Percentiles rank a stretch among this genome's conserved stretches.
These are phyloP conservation scores for Tricholoma sp. DNA, from an alignment of 768 basidiomycete genomes.

Conservation along the genomic window DNA sequence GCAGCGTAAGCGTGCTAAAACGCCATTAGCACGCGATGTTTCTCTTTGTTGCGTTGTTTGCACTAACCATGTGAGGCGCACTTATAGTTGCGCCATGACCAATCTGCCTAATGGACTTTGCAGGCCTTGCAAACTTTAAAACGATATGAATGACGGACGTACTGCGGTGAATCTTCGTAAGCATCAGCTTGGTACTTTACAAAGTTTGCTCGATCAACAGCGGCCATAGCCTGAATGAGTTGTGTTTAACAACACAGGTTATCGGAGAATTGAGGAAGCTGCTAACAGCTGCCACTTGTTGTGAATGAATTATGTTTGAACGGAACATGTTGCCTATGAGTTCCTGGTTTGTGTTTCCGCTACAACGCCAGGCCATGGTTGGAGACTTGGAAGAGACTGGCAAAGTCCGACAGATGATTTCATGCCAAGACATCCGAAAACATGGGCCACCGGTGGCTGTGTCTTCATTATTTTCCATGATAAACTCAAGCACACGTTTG, in stretches of 20 bases:
- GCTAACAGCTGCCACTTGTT: slow-evolving; percentile 51
- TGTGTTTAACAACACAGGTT: neutral
- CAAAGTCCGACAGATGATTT: neutral
- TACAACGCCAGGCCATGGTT: slow-evolving; percentile 81
- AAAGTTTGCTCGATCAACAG: slow-evolving; percentile 68
- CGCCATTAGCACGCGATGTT: neutral
- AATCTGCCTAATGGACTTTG: slow-evolving; percentile 44
- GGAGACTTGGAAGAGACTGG: too few species aligned
- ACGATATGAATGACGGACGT: slow-evolving; percentile 16
- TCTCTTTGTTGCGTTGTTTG: neutral
- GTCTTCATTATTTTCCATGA: too few species aligned
- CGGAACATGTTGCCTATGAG: slow-evolving; percentile 64
- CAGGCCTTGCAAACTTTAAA: neutral
- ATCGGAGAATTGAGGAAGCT: neutral
- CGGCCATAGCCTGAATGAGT: slow-evolving; percentile 54
- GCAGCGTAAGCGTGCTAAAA: slow-evolving; percentile 78
- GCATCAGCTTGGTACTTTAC: slow-evolving; percentile 47
- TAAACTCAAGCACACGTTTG: too few species aligned
- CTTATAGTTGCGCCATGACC: slow-evolving; percentile 90
- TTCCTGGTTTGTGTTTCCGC: slow-evolving; percentile 63
- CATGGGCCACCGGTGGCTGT: too few species aligned
- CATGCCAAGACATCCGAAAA: neutral
- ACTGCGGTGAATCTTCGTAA: slow-evolving; percentile 80
- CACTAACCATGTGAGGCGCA: slow-evolving; percentile 90
- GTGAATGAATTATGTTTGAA: slow-evolving; percentile 51